Evolutionary conservation across 352 stramenopile species (phyloP).

Genomic region (Globisporangium irregulare): DNA sequence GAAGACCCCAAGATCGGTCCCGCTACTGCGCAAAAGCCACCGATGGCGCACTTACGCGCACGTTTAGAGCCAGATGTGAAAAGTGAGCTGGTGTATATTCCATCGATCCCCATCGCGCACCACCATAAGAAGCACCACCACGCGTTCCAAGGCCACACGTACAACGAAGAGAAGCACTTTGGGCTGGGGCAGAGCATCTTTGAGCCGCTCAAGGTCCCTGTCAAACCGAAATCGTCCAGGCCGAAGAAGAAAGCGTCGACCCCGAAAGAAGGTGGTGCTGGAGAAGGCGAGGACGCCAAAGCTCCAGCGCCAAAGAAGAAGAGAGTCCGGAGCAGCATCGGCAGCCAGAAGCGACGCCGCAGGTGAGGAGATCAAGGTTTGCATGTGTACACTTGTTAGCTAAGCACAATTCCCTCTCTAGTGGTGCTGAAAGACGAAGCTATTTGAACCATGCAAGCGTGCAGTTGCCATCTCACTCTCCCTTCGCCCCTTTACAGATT

Average conservation of each 20-base stretch:
- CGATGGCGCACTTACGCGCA: slow-evolving; percentile 16
- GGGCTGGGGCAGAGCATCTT: slow-evolving; percentile 71
- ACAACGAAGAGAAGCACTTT: slow-evolving; percentile 71
- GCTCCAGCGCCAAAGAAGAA: slow-evolving; percentile 20
- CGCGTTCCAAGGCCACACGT: slow-evolving; percentile 34
- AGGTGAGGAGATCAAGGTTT: slow-evolving; percentile 16
- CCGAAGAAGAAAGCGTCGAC: slow-evolving; percentile 30
- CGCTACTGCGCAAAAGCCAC: slow-evolving; percentile 6
- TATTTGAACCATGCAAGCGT: background rate
- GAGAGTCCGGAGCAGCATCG: slow-evolving; percentile 25
- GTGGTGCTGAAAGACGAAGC: background rate
- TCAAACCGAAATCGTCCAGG: slow-evolving; percentile 34
- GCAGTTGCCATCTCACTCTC: background rate
- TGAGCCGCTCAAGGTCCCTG: slow-evolving; percentile 53
- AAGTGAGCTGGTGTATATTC: slow-evolving; percentile 38
- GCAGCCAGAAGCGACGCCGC: slow-evolving; percentile 48
- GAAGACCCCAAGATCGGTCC: slow-evolving; percentile 4
- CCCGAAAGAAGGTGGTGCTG: background rate
- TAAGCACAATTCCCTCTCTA: too few relatives aligned
- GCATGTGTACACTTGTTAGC: background rate
- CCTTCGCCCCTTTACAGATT: background rate
- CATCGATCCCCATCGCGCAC: slow-evolving; percentile 60
- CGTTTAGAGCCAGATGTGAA: slow-evolving; percentile 10
- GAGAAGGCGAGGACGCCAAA: background rate
- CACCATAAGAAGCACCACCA: slow-evolving; percentile 51